A percentile compares a stretch with the other conserved stretches of the same genome.
Evolutionary conservation across 805 yeast species (phyloP).

Genomic region (Torulaspora quercuum): DNA sequence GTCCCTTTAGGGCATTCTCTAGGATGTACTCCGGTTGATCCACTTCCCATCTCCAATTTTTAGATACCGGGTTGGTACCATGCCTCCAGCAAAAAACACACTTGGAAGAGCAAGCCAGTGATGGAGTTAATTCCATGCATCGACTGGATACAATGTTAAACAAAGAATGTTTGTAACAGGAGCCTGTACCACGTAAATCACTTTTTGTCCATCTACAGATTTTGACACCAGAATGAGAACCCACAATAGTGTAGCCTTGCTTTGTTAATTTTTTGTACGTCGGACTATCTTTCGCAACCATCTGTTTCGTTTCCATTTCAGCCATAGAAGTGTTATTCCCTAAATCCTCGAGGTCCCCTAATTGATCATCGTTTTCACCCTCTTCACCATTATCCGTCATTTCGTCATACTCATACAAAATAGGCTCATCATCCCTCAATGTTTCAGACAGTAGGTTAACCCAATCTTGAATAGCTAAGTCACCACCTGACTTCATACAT

Average conservation of each 20-base stretch:
- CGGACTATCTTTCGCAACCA: conserved; percentile 89
- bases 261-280: conserved; percentile 84
- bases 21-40: conserved; percentile 82
- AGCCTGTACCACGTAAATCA: conserved; percentile 89
- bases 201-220: conserved; percentile 96
- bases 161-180: conserved; percentile 88
- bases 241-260: conserved; percentile 91
- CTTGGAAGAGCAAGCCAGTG: conserved; percentile 88
- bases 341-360: conserved; percentile 86
- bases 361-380: conserved; percentile 40
- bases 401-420: conserved; percentile 55
- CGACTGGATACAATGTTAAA: conserved; percentile 87
- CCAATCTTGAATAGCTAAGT: conserved; percentile 63
- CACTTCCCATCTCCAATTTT: conserved; percentile 94
- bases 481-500: conserved; percentile 72
- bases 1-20: conserved; percentile 84
- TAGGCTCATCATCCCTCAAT: conserved; percentile 68
- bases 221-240: conserved; percentile 92
- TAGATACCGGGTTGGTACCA: conserved; percentile 95
- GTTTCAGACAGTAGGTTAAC: conserved; percentile 54
- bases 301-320: conserved; percentile 53
- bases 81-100: conserved; percentile 98
- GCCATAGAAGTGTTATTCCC: conserved; percentile 44
- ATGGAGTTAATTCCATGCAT: conserved; percentile 95
- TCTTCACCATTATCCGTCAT: conserved; percentile 49